Conservation (phyloP, 495 filamentous ascomycete species). For the Penicillium lividum region DNA sequence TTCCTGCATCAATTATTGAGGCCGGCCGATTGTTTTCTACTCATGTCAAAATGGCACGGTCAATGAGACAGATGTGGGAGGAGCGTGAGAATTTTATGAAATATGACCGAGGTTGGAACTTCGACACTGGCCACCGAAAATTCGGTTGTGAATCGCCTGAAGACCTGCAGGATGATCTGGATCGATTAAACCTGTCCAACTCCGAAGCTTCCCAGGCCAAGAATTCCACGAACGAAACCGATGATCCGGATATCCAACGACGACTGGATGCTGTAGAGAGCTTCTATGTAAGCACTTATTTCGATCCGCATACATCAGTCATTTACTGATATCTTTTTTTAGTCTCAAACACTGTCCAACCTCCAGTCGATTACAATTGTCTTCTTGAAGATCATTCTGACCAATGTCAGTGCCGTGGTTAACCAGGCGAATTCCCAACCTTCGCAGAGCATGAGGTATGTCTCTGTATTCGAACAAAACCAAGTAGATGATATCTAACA, state of each 20-base stretch:
- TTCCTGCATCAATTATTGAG: constrained; percentile 89
- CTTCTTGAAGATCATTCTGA: constrained; percentile 79
- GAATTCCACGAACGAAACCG: constrained; percentile 50
- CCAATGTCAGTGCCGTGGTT: constrained; percentile 70
- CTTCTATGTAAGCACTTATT: constrained; percentile 71
- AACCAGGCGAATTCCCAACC: constrained; percentile 53
- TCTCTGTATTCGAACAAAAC: background rate
- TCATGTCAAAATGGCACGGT: constrained; percentile 84
- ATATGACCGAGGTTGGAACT: constrained; percentile 85
- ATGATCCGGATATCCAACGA: constrained; percentile 57
- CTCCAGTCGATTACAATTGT: constrained; percentile 95
- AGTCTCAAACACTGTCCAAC: constrained; percentile 76
- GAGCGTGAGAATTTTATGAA: constrained; percentile 88
- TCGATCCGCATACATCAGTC: constrained; percentile 6
- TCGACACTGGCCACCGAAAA: constrained; percentile 4
- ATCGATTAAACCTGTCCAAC: constrained; percentile 33
- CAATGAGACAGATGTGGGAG: constrained; percentile 92
- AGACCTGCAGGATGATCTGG: constrained; percentile 19
- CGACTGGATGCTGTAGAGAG: constrained; percentile 72
- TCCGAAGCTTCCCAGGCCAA: constrained; percentile 30
- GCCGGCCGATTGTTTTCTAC: constrained; percentile 91
- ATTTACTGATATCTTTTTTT: constrained; percentile 22
- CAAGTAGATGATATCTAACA: background rate
- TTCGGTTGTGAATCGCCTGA: constrained; percentile 37
- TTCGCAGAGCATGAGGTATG: constrained; percentile 41